These are phyloP conservation scores for Russula griseocarnosa DNA, from an alignment of 768 basidiomycete genomes.

Conservation along the genomic window DNA sequence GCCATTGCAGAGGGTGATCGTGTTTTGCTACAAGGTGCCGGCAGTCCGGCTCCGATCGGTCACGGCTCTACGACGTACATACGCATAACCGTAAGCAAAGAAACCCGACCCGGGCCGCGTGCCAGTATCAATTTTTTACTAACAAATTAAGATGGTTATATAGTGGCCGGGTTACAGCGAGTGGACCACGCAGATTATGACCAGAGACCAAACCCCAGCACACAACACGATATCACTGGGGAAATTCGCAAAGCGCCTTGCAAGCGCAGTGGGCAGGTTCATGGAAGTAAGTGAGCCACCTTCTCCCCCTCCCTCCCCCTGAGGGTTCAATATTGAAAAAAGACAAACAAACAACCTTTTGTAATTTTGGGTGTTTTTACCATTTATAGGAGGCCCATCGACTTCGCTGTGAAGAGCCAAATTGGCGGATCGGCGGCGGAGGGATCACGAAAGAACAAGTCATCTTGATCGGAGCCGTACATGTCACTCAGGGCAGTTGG, in stretches of 20 bases:
- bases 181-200: conserved; percentile 16
- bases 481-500: conserved; percentile 23
- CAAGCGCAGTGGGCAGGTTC: conserved; percentile 12
- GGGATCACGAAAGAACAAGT: conserved; percentile 6
- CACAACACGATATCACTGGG: conserved; percentile 10
- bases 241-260: conserved; percentile 7
- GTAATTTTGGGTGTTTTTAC: too few relatives aligned
- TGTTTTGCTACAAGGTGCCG: neutral
- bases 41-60: neutral
- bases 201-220: conserved; percentile 10
- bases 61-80: neutral
- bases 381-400: neutral
- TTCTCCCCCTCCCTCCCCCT: too few relatives aligned
- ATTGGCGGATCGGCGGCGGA: conserved; percentile 11
- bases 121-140: neutral
- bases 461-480: conserved; percentile 5
- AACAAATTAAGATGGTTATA: neutral
- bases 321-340: too few relatives aligned
- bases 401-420: neutral
- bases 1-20: neutral
- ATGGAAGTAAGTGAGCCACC: neutral
- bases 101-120: too few relatives aligned
- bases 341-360: too few relatives aligned
- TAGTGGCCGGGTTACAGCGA: conserved; percentile 22
- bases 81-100: conserved; percentile 15